A percentile compares a stretch with the other conserved stretches of the same genome.
phyloP scores from a whole-genome alignment of 208 protist genomes.

The Polymyxa betae region DNA sequence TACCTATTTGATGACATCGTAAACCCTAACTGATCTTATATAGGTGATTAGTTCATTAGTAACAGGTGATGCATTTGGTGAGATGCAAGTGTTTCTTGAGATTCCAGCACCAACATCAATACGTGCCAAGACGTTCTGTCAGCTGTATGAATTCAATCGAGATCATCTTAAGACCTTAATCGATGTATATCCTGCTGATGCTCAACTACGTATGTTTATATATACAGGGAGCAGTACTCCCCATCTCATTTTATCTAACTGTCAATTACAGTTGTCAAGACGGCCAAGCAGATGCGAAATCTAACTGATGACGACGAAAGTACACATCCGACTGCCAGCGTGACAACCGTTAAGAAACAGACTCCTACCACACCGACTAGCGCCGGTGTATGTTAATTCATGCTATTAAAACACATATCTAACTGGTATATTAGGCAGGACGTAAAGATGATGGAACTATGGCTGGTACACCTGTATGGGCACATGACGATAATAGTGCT shows the following conservation, averaged over 20 bases:
- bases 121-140: neutral
- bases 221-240: neutral
- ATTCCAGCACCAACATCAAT: neutral
- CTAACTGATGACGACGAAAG: neutral
- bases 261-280: neutral
- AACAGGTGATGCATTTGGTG: slow-evolving; percentile 7
- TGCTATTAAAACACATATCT: no score
- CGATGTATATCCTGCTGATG: slow-evolving; percentile 23
- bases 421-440: no score
- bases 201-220: neutral
- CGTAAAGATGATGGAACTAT: no score
- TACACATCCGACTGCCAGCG: no score
- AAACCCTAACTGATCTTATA: neutral
- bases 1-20: neutral
- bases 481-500: neutral
- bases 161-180: slow-evolving; percentile 7
- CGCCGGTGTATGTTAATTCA: no score
- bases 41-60: slow-evolving; percentile 25
- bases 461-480: no score
- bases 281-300: neutral
- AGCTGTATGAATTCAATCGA: slow-evolving; percentile 28
- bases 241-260: no score
- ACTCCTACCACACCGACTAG: no score
- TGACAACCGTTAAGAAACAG: no score
- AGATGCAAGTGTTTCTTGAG: slow-evolving; percentile 36